Evolutionary conservation across 768 basidiomycete species (phyloP).

Genomic region (Pisolithus orientalis): DNA sequence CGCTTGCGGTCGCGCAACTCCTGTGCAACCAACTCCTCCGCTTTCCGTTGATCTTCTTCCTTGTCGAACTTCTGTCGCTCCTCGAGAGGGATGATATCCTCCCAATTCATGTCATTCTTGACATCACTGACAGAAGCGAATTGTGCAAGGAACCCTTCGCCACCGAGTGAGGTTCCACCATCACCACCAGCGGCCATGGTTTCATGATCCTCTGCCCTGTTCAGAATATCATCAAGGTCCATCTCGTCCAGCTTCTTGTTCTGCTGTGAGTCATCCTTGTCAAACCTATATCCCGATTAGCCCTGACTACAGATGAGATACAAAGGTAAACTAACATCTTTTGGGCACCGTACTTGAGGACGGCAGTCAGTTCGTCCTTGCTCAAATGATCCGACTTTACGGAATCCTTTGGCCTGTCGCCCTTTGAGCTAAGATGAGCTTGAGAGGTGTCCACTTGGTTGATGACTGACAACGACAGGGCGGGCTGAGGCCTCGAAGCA

Average conservation of each 20-base stretch:
- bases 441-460: constrained; percentile 99
- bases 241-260: constrained; percentile 96
- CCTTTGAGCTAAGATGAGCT: constrained; percentile 85
- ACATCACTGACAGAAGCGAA: constrained; percentile 97
- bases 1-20: constrained; percentile 76
- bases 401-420: constrained; percentile 54
- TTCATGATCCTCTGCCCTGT: constrained; percentile 94
- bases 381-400: constrained; percentile 79
- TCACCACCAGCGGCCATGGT: constrained; percentile 79
- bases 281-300: constrained; percentile 58
- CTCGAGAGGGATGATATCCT: constrained; percentile 95
- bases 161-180: constrained; percentile 91
- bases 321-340: constrained; percentile 63
- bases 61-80: constrained; percentile 80
- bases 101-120: constrained; percentile 98
- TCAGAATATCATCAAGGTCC: constrained; percentile 98
- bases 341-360: constrained; percentile 97
- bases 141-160: constrained; percentile 91
- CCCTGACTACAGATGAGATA: constrained; percentile 1
- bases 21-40: constrained; percentile 62
- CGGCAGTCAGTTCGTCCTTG: constrained; percentile 95
- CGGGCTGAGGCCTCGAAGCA: not conserved
- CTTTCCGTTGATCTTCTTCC: constrained; percentile 71
- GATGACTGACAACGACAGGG: constrained; percentile 61
- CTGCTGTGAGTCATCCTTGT: constrained; percentile 91